Evolutionary conservation across 768 basidiomycete species (phyloP), one percentile per base, ranked within the genome.

Genomic region (Mycena chlorophos): DNA sequence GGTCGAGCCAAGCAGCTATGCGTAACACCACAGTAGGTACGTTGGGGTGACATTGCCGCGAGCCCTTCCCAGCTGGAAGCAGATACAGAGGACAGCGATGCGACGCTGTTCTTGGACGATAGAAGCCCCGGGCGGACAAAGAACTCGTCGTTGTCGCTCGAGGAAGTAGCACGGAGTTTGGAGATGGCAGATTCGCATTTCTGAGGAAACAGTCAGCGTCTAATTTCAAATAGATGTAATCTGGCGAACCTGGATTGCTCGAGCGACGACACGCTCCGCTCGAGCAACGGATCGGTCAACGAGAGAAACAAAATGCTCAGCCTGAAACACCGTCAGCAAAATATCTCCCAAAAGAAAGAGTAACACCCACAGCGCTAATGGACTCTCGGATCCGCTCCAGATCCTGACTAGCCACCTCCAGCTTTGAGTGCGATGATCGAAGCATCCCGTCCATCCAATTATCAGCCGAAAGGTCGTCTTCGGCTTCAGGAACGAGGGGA

Each of bases 371-470:
- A 54, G 77, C 72, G 51, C 74, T 71, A 60, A 88, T 70, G 52
- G 74, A 78, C 40, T 81, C 78, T 30, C 79, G 75, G 47, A 89
- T 83, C 29, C 71, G 71, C 10, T 74, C 72, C 29, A 91, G 69
- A 63, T 89, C 88, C 30, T 78, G 79, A 42, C 75, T 74, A 1
- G 80, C 82, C 5, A 78, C 77, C 30, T 75, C 76, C 16, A 89
- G 69, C 12, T 83, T 75, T 28, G 76, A 67, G 40, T 80, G 75
- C 8, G 77, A 75, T 4, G 75, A 78, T 19, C 69, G 74, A 13
- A 79, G 65, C 10, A 78, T 75, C 5, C 66, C 65, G 52, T 75
- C 73, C 49, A 78, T 74, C n/a, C 68, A 68, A 12, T 64, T 57
- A 40, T 79, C 74, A 27, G 54, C 54, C 2, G 73, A 66, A 2